These are phyloP conservation scores for Teunomyces tritomae DNA, from an alignment of 805 yeast species.

Conservation along the genomic window DNA sequence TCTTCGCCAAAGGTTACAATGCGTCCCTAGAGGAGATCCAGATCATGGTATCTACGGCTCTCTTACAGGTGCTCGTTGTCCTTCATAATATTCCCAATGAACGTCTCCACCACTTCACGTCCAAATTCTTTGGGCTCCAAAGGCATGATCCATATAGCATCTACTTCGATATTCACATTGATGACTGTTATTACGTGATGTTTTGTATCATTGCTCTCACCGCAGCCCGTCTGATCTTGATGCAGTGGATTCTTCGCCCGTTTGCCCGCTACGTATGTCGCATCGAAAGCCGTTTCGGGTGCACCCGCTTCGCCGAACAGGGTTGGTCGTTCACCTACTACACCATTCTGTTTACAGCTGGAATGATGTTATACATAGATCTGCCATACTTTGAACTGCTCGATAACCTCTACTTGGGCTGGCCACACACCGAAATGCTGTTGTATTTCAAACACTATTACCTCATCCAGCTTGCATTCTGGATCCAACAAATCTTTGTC, in stretches of 20 bases:
- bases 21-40: constrained; percentile 38
- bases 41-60: constrained; percentile 27
- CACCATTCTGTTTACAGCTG: constrained; percentile 51
- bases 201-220: constrained; percentile 56
- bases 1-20: no score
- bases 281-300: constrained; percentile 49
- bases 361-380: constrained; percentile 52
- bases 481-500: constrained; percentile 79
- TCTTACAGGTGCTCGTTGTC: constrained; percentile 26
- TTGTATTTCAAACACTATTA: constrained; percentile 63
- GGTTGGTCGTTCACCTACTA: constrained; percentile 73
- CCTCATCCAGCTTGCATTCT: constrained; percentile 66
- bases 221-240: constrained; percentile 57
- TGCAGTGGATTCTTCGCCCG: constrained; percentile 59
- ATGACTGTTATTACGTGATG: constrained; percentile 54
- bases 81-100: constrained; percentile 21
- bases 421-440: constrained; percentile 71
- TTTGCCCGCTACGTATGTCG: constrained; percentile 43
- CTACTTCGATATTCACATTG: constrained; percentile 52
- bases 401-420: constrained; percentile 57
- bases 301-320: constrained; percentile 79
- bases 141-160: constrained; percentile 16
- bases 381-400: constrained; percentile 61
- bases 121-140: constrained; percentile 37
- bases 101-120: constrained; percentile 21